Evolutionary conservation across 257 asterid genomes (phyloP), one percentile per base, ranked within the genome.

Genomic region (Avicennia marina): DNA sequence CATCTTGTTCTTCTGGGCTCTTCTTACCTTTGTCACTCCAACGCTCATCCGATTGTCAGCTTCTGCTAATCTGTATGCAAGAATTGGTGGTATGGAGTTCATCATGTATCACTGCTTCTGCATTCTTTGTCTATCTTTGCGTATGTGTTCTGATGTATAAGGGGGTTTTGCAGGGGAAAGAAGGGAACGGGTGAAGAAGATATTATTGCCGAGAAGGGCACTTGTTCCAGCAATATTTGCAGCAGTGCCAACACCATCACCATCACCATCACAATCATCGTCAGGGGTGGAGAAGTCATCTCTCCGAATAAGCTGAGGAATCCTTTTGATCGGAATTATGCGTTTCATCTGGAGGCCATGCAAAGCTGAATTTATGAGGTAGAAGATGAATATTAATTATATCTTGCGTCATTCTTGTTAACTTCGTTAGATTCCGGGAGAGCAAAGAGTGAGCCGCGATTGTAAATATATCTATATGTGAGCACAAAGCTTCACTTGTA

Each of bases 1-100:
- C 63, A 78, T 89, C 41, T 64, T 89, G 53, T 62, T 75, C 65
- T 73, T 73, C 71, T 89, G 97, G 97, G 97, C 83, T 53, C 59
- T 77, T 15, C 94, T 86, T 64, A 75, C 86, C 47, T 48, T 81
- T 2, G 64, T 89, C 62, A 86, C 95, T 56, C 95, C 97, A 0
- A 72, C 56, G 21, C 95, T 89, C 17, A 56, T 89, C 11, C 84
- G 86, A 16, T 45, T 81, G 52, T 81, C 97, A 8, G 84, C 85
- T 53, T 75, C 84, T 5, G 87, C 97, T 16, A 84, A 72, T 70
- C 66, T 69, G 12, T 22, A 69, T 27, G 12, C 40, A 0, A 53
- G 66, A 48, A 60, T 36, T 5, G 41, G 3, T 11, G 41, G 41
- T 36, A 36, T 36, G 41, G 10, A 2, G 13, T 36, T 36, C 12